A percentile compares a stretch with the other conserved stretches of the same genome.
These are phyloP conservation scores for Bryoerythrophyllum caledonicum DNA, from an alignment of 225 moss, liverwort and hornwort genomes.

Conservation along the genomic window DNA sequence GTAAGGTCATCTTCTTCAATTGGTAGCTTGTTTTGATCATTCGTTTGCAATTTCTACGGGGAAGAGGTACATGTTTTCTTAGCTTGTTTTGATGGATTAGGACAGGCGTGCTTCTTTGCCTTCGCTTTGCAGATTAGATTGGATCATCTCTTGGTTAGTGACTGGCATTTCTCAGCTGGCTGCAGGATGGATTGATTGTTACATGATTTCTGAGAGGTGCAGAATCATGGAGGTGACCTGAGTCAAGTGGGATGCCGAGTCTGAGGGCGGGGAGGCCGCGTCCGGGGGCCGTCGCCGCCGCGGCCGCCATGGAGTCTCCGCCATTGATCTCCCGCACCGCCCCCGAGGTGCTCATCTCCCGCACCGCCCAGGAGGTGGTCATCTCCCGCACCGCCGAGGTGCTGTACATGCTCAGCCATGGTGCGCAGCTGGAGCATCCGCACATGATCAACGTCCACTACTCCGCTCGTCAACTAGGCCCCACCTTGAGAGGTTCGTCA, in stretches of 20 bases:
- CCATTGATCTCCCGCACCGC: neutral
- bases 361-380: no score
- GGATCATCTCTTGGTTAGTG: neutral
- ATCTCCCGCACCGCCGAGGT: slow-evolving; percentile 50
- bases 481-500: slow-evolving; percentile 68
- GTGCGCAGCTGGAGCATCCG: slow-evolving; percentile 72
- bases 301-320: slow-evolving; percentile 19
- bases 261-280: slow-evolving; percentile 12
- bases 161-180: neutral
- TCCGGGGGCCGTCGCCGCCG: neutral
- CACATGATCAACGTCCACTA: slow-evolving; percentile 79
- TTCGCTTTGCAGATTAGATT: neutral
- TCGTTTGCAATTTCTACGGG: neutral
- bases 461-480: slow-evolving; percentile 52
- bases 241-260: slow-evolving; percentile 26
- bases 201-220: no score
- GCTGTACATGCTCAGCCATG: slow-evolving; percentile 67
- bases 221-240: neutral
- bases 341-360: no score
- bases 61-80: neutral
- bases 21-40: no score
- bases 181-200: slow-evolving; percentile 1
- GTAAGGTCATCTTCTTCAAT: no score
- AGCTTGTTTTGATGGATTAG: neutral
- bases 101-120: neutral